Evolutionary conservation across 139 green algal genomes (phyloP).

Genomic region (Bryopsis sp.): DNA sequence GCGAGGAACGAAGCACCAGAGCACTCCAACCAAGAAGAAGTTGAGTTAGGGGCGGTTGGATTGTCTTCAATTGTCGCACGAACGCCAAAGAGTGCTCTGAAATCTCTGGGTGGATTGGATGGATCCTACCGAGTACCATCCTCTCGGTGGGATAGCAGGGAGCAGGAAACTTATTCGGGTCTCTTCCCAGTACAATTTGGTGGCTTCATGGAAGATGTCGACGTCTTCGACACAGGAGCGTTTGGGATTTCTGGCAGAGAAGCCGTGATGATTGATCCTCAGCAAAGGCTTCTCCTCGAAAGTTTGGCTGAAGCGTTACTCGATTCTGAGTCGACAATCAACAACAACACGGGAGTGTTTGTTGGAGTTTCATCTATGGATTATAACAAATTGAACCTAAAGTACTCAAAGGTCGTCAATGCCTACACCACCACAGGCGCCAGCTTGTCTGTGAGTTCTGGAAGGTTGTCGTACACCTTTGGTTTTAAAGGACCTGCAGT

Average conservation of each 20-base stretch:
- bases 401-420: slow-evolving; percentile 7
- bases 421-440: slow-evolving; percentile 2
- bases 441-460: slow-evolving; percentile 40
- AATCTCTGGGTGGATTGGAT: not conserved
- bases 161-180: not conserved
- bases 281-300: slow-evolving; percentile 56
- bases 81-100: not conserved
- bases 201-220: slow-evolving; percentile 26
- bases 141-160: not conserved
- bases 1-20: not conserved
- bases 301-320: slow-evolving; percentile 39
- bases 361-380: slow-evolving; percentile 48
- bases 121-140: not conserved
- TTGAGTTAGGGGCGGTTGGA: not conserved
- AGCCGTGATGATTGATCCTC: slow-evolving; percentile 60
- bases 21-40: not conserved
- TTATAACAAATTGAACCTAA: slow-evolving; percentile 45
- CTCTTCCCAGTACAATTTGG: slow-evolving; percentile 26
- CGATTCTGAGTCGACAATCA: slow-evolving; percentile 41
- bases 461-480: slow-evolving; percentile 63
- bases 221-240: slow-evolving; percentile 8
- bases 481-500: slow-evolving; percentile 57
- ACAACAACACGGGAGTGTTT: slow-evolving; percentile 48
- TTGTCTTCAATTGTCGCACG: not conserved
- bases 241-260: slow-evolving; percentile 46